Base-by-base conservation (phyloP, 1,139 yeast genomes). In the Hemisphaericaspora xylanilytica region DNA sequence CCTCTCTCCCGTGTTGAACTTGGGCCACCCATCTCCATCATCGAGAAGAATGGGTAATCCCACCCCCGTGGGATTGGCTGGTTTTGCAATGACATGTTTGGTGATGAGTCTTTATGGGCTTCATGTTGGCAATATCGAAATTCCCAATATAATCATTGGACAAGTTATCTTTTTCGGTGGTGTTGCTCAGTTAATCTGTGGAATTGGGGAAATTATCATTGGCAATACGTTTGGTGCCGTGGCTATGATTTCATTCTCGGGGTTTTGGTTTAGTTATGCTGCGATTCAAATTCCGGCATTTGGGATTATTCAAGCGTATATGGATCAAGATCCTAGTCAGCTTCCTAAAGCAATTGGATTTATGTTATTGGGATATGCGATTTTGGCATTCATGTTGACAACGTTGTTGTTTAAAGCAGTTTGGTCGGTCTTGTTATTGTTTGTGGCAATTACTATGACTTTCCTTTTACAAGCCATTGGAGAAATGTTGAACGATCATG, bases 251-350 rank as follows among this genome's bases (percentile, higher is more conserved):
- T 63, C 70, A 2, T 69, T 66, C 43, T 74, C 73, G 4, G 65
- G 65, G 1, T 68, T 68, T 50, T 69, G 73, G 73, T 49, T 67
- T 30, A 49, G 66, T 17, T 68, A 50, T 38, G 65, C 67, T 15
- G 68, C 73, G 8, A 62, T 67, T 38, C 44, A 56, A 34, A 40
- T 67, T 28, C 48, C 53, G 28, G 40, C 49, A 32, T 59, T 59
- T 51, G 89, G 90, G 28, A 81, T 88, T 41, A 65, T 61, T 14
- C 66, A 67, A 2, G 81, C 89, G 2, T 80, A 75, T 50, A 29
- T 29, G 24, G 61, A 60, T 1, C 67, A 60, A 6, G 66, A 69
- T 38, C 59, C 50, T 6, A 53, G 44, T 7, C 56, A 55, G 46
- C 45, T 61, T 11, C 44, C 28, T 10, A 58, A 60, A 46, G 77